Conservation (phyloP, 192 early-diverging fungal species). For the Backusella morwellensis region DNA sequence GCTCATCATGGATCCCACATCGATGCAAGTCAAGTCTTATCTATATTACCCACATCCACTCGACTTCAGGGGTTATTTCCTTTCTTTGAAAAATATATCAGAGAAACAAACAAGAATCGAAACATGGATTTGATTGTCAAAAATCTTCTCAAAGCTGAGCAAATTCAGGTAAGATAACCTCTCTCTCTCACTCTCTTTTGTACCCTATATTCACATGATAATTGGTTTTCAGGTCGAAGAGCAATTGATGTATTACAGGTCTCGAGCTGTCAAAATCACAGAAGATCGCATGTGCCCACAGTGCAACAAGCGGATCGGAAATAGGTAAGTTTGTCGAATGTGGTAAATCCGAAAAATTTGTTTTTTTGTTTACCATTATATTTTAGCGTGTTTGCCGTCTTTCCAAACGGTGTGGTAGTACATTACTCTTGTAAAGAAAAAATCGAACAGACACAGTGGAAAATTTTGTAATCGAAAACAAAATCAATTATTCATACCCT, state of each 20-base stretch:
- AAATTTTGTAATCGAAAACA: slow-evolving; percentile 6
- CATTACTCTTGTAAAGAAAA: slow-evolving; percentile 75
- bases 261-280: slow-evolving; percentile 59
- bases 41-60: slow-evolving; percentile 26
- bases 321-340: slow-evolving; percentile 40
- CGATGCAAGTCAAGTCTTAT: slow-evolving; percentile 48
- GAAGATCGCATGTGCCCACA: slow-evolving; percentile 79
- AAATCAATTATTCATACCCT: not conserved
- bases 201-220: not conserved
- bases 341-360: not conserved
- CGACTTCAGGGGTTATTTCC: slow-evolving; percentile 41
- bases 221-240: slow-evolving; percentile 56
- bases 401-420: slow-evolving; percentile 68
- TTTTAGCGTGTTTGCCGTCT: slow-evolving; percentile 70
- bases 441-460: slow-evolving; percentile 38
- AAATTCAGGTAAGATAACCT: slow-evolving; percentile 49
- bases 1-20: slow-evolving; percentile 67
- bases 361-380: not conserved
- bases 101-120: slow-evolving; percentile 58
- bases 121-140: slow-evolving; percentile 68
- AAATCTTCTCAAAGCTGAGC: slow-evolving; percentile 67
- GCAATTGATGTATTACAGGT: slow-evolving; percentile 56
- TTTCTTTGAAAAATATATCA: slow-evolving; percentile 63
- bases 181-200: not conserved
- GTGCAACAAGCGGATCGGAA: slow-evolving; percentile 61